A percentile compares a stretch with the other conserved stretches of the same genome.
These are phyloP conservation scores for Ceratocystis alfenasii DNA, from an alignment of 2,329 filamentous ascomycete genomes.

Conservation along the genomic window DNA sequence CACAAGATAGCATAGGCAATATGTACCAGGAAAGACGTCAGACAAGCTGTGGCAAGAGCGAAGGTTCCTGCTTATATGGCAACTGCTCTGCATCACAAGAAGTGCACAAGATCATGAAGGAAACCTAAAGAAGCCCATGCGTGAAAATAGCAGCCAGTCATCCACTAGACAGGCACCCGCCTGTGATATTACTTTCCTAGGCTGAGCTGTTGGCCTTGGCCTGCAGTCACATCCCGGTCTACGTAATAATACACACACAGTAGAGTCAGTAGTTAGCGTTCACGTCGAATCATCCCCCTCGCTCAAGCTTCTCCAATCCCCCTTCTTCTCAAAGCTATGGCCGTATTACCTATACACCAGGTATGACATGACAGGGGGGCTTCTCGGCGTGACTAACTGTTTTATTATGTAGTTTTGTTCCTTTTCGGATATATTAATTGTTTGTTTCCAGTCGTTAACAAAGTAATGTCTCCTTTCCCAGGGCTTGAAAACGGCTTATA, in stretches of 20 bases:
- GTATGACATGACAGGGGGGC: too few relatives aligned
- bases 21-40: neutral
- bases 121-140: neutral
- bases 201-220: neutral
- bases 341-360: neutral
- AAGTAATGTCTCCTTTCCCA: too few relatives aligned
- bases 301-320: neutral
- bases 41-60: constrained; percentile 3
- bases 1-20: neutral
- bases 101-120: neutral
- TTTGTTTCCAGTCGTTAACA: too few relatives aligned
- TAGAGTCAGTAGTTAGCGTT: neutral
- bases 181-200: too few relatives aligned
- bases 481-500: too few relatives aligned
- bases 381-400: neutral
- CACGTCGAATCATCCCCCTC: neutral
- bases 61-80: neutral
- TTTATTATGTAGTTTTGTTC: neutral
- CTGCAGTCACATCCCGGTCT: neutral
- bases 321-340: neutral
- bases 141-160: neutral
- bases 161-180: neutral
- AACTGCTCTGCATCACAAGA: neutral
- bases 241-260: neutral
- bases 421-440: too few relatives aligned